phyloP scores from a whole-genome alignment of 176 grass and related monocot genomes.

The Lolium perenne region DNA sequence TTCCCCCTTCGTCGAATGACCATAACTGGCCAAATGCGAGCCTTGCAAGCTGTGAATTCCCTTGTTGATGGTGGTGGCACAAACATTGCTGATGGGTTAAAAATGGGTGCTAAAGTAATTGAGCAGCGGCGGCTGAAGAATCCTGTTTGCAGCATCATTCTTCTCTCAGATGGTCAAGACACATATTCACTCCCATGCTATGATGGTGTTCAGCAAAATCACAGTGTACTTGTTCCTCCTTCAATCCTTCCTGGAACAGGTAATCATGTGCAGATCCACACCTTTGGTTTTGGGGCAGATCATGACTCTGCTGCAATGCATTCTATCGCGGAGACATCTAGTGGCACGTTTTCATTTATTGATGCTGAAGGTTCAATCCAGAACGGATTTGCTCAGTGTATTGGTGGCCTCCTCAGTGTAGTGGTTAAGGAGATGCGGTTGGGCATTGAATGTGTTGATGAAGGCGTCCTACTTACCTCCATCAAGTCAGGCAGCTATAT shows the following conservation, averaged over 20 bases:
- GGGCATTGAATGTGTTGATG: conserved; percentile 55
- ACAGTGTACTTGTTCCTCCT: conserved; percentile 62
- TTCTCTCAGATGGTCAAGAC: conserved; percentile 94
- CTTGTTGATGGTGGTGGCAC: conserved; percentile 75
- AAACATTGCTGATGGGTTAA: conserved; percentile 88
- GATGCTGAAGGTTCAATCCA: conserved; percentile 74
- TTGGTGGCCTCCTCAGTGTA: conserved; percentile 89
- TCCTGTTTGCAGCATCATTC: conserved; percentile 80
- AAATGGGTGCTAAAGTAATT: conserved; percentile 72
- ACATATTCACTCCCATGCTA: conserved; percentile 52
- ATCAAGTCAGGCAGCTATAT: conserved; percentile 83
- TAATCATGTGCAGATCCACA: conserved; percentile 68
- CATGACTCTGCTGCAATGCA: conserved; percentile 90
- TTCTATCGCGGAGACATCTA: conserved; percentile 62
- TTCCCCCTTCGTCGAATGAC: conserved; percentile 81
- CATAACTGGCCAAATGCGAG: conserved; percentile 50
- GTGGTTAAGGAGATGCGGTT: conserved; percentile 69
- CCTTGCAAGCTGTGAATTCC: conserved; percentile 67
- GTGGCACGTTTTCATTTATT: conserved; percentile 90
- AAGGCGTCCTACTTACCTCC: conserved; percentile 58
- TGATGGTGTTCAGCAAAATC: conserved; percentile 39
- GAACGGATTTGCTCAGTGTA: conserved; percentile 92
- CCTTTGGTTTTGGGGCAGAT: conserved; percentile 85
- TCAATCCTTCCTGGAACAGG: conserved; percentile 59
- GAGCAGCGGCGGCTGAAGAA: conserved; percentile 73